These are phyloP conservation scores for Arctium minus DNA, from an alignment of 129 eudicot species.

Conservation along the genomic window DNA sequence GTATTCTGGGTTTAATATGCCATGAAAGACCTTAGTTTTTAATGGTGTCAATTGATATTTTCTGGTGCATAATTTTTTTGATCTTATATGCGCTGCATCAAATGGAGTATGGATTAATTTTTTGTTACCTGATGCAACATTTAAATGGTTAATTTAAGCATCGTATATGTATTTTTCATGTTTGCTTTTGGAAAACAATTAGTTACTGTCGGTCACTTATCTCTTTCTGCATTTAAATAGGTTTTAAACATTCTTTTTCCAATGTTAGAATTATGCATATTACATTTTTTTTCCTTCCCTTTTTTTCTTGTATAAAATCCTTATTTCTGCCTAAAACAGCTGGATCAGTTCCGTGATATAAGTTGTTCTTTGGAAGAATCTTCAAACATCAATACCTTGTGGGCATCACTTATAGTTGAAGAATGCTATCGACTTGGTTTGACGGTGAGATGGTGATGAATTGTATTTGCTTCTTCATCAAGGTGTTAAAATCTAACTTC, in stretches of 20 bases:
- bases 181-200: background rate
- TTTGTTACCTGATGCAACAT: background rate
- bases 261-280: background rate
- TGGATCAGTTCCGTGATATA: slow-evolving; percentile 28
- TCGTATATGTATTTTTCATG: background rate
- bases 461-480: background rate
- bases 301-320: background rate
- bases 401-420: slow-evolving; percentile 95
- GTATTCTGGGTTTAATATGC: background rate
- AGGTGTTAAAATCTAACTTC: slow-evolving; percentile 27
- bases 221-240: background rate
- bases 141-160: background rate
- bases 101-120: background rate
- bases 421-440: slow-evolving; percentile 97
- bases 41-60: background rate
- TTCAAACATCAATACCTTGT: slow-evolving; percentile 74
- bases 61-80: background rate
- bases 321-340: slow-evolving; percentile 19
- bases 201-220: background rate
- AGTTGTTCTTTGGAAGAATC: slow-evolving; percentile 34
- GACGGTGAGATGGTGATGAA: slow-evolving; percentile 54
- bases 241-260: background rate
- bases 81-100: background rate
- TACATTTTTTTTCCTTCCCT: background rate
- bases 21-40: background rate